Conservation (phyloP, 257 asterid genomes). For the Misopates orontium region DNA sequence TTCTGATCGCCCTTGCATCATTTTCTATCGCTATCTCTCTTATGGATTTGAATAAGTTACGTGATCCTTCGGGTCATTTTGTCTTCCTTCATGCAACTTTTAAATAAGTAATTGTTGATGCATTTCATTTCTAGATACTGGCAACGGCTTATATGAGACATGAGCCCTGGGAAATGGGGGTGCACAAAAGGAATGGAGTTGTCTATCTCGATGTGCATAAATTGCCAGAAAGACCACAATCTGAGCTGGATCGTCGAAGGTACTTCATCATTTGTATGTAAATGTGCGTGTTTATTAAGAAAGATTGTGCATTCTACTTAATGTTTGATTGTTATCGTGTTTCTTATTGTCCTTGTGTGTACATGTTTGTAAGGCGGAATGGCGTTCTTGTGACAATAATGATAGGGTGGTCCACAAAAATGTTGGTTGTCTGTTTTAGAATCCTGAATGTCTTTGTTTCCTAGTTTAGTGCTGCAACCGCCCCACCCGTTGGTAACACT, state of each 20-base stretch:
- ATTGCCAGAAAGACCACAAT: conserved; percentile 87
- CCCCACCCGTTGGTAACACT: too few relatives aligned
- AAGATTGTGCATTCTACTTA: too few relatives aligned
- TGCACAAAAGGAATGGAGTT: conserved; percentile 89
- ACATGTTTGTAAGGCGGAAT: too few relatives aligned
- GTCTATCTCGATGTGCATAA: conserved; percentile 94
- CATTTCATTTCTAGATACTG: conserved; percentile 60
- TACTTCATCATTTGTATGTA: conserved; percentile 13
- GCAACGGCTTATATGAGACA: conserved; percentile 90
- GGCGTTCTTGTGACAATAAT: too few relatives aligned
- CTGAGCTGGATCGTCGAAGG: conserved; percentile 91
- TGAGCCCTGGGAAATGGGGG: conserved; percentile 99
- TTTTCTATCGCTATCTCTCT: conserved; percentile 12
- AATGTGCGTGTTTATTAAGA: too few relatives aligned
- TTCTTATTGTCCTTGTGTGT: too few relatives aligned
- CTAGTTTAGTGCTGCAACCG: too few relatives aligned
- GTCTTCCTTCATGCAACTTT: conserved; percentile 4
- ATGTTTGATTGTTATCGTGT: too few relatives aligned
- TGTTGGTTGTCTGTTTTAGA: too few relatives aligned
- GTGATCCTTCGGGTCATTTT: conserved; percentile 1
- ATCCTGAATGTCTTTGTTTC: too few relatives aligned
- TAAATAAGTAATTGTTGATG: conserved; percentile 14
- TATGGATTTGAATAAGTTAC: conserved; percentile 1
- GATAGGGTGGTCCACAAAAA: too few relatives aligned
- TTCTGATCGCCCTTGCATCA: not conserved